These are phyloP conservation scores for Breviolum minutum DNA, from an alignment of 73 alveolate genomes.

Conservation along the genomic window DNA sequence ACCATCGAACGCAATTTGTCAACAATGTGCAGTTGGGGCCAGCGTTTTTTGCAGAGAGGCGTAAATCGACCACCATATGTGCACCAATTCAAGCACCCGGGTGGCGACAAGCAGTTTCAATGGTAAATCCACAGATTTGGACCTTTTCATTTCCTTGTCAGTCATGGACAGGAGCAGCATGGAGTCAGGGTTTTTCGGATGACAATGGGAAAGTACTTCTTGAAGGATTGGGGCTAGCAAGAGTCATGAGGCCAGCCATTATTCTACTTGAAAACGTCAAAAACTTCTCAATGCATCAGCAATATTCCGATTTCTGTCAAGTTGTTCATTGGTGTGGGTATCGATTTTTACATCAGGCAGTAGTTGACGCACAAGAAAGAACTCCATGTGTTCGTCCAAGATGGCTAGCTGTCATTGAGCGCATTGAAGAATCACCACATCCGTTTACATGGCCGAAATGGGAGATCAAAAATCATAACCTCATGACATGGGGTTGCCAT, in stretches of 20 bases:
- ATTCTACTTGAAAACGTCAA: not conserved
- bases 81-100: not conserved
- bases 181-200: not conserved
- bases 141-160: not conserved
- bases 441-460: not conserved
- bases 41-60: not conserved
- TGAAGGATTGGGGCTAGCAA: not conserved
- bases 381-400: not conserved
- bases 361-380: not conserved
- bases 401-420: not conserved
- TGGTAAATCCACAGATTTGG: not conserved
- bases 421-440: not conserved
- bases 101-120: not conserved
- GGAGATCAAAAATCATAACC: not conserved
- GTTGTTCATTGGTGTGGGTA: not conserved
- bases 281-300: not conserved
- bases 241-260: not conserved
- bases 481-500: not conserved
- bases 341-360: not conserved
- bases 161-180: not conserved
- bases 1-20: not conserved
- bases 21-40: not conserved
- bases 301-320: not conserved
- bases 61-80: not conserved
- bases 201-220: not conserved